Conservation (phyloP, 2,329 filamentous ascomycete genomes). For the Ambrosiella xylebori region DNA sequence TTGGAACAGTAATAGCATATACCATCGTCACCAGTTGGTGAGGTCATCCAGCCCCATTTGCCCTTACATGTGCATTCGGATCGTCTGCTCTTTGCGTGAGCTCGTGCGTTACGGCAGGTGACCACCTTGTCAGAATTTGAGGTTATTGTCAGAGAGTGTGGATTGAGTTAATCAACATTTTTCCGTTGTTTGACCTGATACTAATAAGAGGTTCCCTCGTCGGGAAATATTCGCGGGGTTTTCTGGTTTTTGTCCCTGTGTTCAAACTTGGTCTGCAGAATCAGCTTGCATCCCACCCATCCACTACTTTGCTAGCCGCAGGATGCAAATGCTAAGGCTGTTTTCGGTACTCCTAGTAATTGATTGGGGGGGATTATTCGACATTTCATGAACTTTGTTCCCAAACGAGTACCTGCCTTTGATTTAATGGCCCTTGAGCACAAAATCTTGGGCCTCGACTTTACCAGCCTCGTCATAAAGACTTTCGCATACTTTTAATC, state of each 20-base stretch:
- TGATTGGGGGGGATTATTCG: background rate
- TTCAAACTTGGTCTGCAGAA: background rate
- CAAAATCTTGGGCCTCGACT: background rate
- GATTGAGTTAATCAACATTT: background rate
- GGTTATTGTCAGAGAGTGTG: background rate
- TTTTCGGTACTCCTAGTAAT: background rate
- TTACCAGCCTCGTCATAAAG: constrained; percentile 4
- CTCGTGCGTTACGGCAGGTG: background rate
- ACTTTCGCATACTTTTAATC: background rate
- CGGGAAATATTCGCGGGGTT: no score
- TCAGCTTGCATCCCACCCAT: background rate
- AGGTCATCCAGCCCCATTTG: background rate
- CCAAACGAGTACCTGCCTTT: background rate
- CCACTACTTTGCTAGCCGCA: background rate
- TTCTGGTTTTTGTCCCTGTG: background rate
- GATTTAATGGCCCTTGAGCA: background rate
- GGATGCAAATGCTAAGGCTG: background rate
- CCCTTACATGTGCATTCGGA: background rate
- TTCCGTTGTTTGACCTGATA: background rate
- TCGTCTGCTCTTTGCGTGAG: background rate
- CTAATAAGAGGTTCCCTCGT: no score
- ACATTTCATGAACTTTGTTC: background rate
- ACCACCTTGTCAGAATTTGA: background rate
- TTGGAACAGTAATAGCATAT: background rate
- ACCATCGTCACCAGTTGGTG: background rate